phyloP scores from a whole-genome alignment of 768 basidiomycete species.

The Fistulinella prunicolor region DNA sequence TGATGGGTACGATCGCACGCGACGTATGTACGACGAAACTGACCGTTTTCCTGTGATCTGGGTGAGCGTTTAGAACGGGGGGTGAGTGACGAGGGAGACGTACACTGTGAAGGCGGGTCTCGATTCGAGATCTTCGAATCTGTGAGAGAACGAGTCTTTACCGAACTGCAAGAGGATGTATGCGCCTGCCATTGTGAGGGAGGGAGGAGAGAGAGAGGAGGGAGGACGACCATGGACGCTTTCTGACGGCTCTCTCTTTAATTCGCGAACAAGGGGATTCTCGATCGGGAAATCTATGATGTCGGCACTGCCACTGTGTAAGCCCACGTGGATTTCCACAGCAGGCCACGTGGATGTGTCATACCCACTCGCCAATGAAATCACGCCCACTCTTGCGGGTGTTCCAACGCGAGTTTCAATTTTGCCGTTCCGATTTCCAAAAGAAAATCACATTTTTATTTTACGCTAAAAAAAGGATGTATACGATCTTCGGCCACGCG shows the following conservation, averaged over 20 bases:
- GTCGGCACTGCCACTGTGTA: conserved; percentile 28
- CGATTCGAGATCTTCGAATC: conserved; percentile 62
- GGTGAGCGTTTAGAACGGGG: conserved; percentile 2
- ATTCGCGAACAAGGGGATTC: conserved; percentile 39
- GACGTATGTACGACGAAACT: conserved; percentile 4
- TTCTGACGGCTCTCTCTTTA: conserved; percentile 22
- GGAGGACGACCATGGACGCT: conserved; percentile 11
- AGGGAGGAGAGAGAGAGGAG: conserved; percentile 21
- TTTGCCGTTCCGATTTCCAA: not conserved
- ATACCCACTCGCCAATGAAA: conserved; percentile 13
- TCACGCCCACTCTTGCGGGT: too few species aligned
- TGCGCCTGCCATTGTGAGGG: conserved; percentile 33
- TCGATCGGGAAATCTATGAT: conserved; percentile 38
- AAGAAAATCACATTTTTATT: not conserved
- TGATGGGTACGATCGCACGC: not conserved
- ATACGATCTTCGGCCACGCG: not conserved
- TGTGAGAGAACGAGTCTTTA: conserved; percentile 57
- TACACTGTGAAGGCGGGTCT: conserved; percentile 68
- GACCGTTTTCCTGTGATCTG: conserved; percentile 21
- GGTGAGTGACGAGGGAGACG: conserved; percentile 27
- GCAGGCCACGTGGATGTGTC: conserved; percentile 36
- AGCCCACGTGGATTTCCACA: conserved; percentile 31
- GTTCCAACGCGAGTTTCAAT: not conserved
- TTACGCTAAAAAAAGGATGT: not conserved
- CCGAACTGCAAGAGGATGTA: conserved; percentile 63